A percentile compares a stretch with the other conserved stretches of the same genome.
These are phyloP conservation scores for Dendrobium catenatum DNA, from an alignment of 106 monocot genomes.

Conservation along the genomic window DNA sequence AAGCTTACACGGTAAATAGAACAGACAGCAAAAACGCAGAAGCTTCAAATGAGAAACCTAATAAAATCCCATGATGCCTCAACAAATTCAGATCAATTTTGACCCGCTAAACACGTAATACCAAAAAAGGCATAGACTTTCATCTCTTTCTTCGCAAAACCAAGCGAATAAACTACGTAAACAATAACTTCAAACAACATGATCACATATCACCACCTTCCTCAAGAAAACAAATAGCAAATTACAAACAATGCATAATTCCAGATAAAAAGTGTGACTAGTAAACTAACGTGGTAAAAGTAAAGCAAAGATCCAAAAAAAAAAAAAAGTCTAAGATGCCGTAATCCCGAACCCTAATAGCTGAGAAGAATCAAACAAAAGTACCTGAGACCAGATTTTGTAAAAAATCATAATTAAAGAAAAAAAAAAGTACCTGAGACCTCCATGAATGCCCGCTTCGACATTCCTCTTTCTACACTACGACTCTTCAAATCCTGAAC, in stretches of 20 bases:
- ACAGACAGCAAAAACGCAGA: too few relatives aligned
- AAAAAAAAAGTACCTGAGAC: too few relatives aligned
- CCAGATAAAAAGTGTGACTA: not conserved
- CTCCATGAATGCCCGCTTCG: too few relatives aligned
- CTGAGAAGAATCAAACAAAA: too few relatives aligned
- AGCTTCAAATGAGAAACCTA: too few relatives aligned
- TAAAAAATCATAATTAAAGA: too few relatives aligned
- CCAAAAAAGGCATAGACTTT: not conserved
- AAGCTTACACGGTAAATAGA: not conserved
- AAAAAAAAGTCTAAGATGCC: too few relatives aligned
- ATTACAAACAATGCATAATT: not conserved
- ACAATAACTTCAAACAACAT: not conserved
- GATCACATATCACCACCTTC: not conserved
- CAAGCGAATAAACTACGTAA: not conserved
- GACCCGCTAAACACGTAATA: not conserved
- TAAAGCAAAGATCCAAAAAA: not conserved
- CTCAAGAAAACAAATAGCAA: not conserved
- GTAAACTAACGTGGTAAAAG: not conserved
- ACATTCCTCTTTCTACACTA: too few relatives aligned
- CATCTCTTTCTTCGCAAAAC: too few relatives aligned
- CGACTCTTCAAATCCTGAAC: too few relatives aligned
- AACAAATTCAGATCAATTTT: not conserved
- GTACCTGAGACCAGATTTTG: too few relatives aligned
- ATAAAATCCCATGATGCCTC: not conserved
- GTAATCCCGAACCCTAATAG: too few relatives aligned